Evolutionary conservation across 2,329 filamentous ascomycete species (phyloP), one percentile per base, ranked within the genome.

Genomic region (Diaporthe velutina): DNA sequence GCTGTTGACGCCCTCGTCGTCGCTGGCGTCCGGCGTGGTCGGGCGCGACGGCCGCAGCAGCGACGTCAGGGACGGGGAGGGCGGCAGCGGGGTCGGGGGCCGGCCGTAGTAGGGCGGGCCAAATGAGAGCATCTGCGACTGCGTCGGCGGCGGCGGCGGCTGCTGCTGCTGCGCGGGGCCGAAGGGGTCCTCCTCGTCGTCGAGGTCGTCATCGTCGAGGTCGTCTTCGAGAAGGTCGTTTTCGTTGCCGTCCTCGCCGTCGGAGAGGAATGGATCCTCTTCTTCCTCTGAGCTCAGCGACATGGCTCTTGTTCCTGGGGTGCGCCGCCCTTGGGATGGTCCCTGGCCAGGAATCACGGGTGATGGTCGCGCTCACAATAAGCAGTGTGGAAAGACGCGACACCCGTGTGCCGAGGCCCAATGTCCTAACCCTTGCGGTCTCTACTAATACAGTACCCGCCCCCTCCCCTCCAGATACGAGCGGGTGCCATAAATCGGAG

Each of bases 51-150:
- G 95, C 1, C 96, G 94, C 10, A 98, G 90, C 28, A 99, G 92
- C 17, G 95, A 98, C 0, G 96, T 98, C 78, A 99, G 86, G 1
- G 95, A 98, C 0, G 97, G 97, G 0, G 95, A 98, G 0, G 96
- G 96, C 0, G 97, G 97, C 0, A 98, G 88, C 4, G 97, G 96
- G 2, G 95, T 98, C 0, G 97, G 97, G n/a, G 97, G 97, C 4
- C 96, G 92, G 77, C 97, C 97, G 87, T 99, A 99, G 87, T 98
- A 98, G 22, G 97, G 97, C 35, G 97, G 97, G 67, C 89, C 89
- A 77, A 91, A 91, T 82, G 88, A 88, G 83, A 90, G 89, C 74
- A 75, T 71, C 75, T 88, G 88, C 66, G 86, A 86, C 28, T 86
- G 82, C 15, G 86, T 86, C n/a, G n/a, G n/a, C n/a, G n/a, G n/a